These are phyloP conservation scores for Tylopilus rubrobrunneus DNA, from an alignment of 768 basidiomycete species.

Conservation along the genomic window DNA sequence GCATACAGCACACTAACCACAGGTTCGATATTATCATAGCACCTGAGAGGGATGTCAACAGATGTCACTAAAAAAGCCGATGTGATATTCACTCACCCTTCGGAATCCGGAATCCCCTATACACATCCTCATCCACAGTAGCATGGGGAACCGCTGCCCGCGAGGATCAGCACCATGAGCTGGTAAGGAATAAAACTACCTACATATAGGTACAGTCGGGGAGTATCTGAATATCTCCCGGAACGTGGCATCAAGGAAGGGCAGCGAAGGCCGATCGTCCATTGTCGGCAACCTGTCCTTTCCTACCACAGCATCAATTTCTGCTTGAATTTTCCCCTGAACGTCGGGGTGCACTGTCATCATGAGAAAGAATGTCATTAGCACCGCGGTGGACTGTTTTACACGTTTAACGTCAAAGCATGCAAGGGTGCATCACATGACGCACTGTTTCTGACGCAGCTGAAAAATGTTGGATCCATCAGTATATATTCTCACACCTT, in stretches of 20 bases:
- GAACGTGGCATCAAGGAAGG: constrained; percentile 7
- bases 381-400: neutral
- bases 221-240: constrained; percentile 1
- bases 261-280: constrained; percentile 7
- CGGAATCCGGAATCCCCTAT: constrained; percentile 47
- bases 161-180: no score
- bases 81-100: constrained; percentile 15
- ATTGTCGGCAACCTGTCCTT: neutral
- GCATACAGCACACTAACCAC: constrained; percentile 3
- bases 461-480: neutral
- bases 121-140: constrained; percentile 37
- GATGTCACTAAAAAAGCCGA: no score
- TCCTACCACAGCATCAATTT: constrained; percentile 9
- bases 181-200: neutral
- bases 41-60: neutral
- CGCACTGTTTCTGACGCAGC: constrained; percentile 8
- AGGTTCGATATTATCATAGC: constrained; percentile 3
- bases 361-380: constrained; percentile 12
- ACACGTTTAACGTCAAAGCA: neutral
- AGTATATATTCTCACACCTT: neutral
- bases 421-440: neutral
- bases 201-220: constrained; percentile 3
- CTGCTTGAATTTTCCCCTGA: constrained; percentile 3
- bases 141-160: constrained; percentile 24
- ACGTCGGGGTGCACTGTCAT: constrained; percentile 5